Evolutionary conservation across 805 yeast genomes (phyloP).

Genomic region (Hagleromyces aurorensis): DNA sequence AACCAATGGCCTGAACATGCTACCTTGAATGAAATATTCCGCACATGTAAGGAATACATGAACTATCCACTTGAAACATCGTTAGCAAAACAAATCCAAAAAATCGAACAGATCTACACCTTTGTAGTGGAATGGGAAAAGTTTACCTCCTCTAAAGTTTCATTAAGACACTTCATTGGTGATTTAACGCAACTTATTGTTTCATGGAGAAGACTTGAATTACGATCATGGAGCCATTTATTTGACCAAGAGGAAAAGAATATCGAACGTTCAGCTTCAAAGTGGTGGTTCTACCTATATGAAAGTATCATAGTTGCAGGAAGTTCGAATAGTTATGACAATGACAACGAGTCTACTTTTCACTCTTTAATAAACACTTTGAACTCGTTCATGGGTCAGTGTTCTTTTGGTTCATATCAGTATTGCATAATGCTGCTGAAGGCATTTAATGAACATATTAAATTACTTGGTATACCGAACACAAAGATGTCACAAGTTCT

Average conservation of each 20-base stretch:
- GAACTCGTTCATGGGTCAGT: constrained; percentile 65
- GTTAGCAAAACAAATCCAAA: constrained; percentile 66
- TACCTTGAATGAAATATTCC: constrained; percentile 58
- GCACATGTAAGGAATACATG: constrained; percentile 60
- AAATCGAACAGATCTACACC: constrained; percentile 79
- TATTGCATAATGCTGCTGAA: constrained; percentile 51
- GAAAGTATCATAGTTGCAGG: constrained; percentile 60
- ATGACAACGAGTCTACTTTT: constrained; percentile 21
- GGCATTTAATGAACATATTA: constrained; percentile 56
- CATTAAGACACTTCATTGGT: constrained; percentile 49
- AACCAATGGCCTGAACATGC: constrained; percentile 93
- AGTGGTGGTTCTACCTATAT: constrained; percentile 89
- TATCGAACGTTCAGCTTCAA: constrained; percentile 46
- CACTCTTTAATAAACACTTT: constrained; percentile 38
- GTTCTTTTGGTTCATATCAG: constrained; percentile 67
- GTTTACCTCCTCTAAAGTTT: constrained; percentile 72
- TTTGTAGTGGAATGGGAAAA: constrained; percentile 89
- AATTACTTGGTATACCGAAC: constrained; percentile 23
- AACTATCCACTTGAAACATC: constrained; percentile 60
- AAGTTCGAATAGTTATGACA: constrained; percentile 30
- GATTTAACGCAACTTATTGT: constrained; percentile 63
- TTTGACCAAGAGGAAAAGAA: constrained; percentile 55
- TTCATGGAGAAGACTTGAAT: constrained; percentile 84
- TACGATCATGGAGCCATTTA: constrained; percentile 75
- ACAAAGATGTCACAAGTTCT: constrained; percentile 21